Base-by-base conservation (phyloP, 1,284 basidiomycete species). In the Xerocomus minutiporus region DNA sequence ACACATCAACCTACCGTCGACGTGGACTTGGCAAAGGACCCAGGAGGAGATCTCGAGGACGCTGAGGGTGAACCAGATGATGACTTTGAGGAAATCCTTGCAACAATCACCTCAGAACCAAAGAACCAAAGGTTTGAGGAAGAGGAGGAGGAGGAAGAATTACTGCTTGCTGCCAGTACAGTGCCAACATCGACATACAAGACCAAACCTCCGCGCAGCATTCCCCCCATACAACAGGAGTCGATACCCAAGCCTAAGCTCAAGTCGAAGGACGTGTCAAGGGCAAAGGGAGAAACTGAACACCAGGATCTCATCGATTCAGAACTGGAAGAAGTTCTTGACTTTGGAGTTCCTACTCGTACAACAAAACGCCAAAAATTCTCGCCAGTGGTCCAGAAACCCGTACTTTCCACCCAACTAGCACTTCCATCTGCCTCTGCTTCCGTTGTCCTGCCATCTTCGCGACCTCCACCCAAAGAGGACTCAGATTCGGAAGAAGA, bases 401-500 rank as follows among this genome's bases (percentile, higher is more conserved):
- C 58, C 23, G 66, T 73, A 8, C 65, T 73, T 12, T 4, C 49
- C n/a, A 57, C 54, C 8, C 67, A 63, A 20, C 66, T 80, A 9
- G 76, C 80, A 7, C 68, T 81, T 5, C 79, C 81, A 17, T 70
- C 71, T 31, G 40, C 61, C 25, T 68, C 71, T 8, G 68, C 73
- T 0, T 67, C 71, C 3, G 57, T 66, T 23, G 66, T 71, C 40
- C 56, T 66, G 8, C 64, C 70, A 12, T 69, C 75, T 57, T 55
- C 63, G 54, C 53, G 51, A 47, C 59, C 60, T 15, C 57, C 53
- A 20, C 64, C 57, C 7, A 65, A 63, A 28, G 60, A 62, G 1
- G 64, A 66, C 12, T 72, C 72, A 3, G 81, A 82, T 50, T 80
- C 77, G 8, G 82, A 84, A 42, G 82, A 84, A 43, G 77, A 79